Conservation (phyloP, 2,329 filamentous ascomycete genomes). For the Penicillium sp. region DNA sequence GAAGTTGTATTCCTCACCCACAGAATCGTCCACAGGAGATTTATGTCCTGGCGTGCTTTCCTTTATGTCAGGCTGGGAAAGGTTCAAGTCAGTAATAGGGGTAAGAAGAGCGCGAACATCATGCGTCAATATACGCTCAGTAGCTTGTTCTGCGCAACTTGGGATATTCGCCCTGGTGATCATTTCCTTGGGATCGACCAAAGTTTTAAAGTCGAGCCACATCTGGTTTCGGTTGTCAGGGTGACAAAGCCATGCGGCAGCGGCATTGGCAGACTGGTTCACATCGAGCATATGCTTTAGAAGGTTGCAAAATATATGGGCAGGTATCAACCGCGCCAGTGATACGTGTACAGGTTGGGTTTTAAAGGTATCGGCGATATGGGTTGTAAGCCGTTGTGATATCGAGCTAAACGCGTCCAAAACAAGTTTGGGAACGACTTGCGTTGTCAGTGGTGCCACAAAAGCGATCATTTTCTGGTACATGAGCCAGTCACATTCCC, state of each 20-base stretch:
- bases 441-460: slow-evolving; percentile 82
- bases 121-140: slow-evolving; percentile 49
- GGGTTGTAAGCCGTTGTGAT: slow-evolving; percentile 76
- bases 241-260: slow-evolving; percentile 88
- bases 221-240: slow-evolving; percentile 90
- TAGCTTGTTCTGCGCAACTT: slow-evolving; percentile 40
- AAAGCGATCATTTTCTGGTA: slow-evolving; percentile 98
- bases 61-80: slow-evolving; percentile 39
- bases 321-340: slow-evolving; percentile 84
- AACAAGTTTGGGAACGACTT: slow-evolving; percentile 87
- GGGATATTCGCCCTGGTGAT: slow-evolving; percentile 48
- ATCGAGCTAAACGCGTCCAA: slow-evolving; percentile 87
- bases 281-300: slow-evolving; percentile 87
- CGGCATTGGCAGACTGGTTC: slow-evolving; percentile 91
- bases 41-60: slow-evolving; percentile 37
- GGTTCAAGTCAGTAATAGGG: slow-evolving; percentile 42
- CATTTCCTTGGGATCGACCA: slow-evolving; percentile 47
- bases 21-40: slow-evolving; percentile 42
- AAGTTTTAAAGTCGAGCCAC: slow-evolving; percentile 77
- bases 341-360: slow-evolving; percentile 84
- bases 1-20: slow-evolving; percentile 52
- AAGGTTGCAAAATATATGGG: slow-evolving; percentile 84
- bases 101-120: slow-evolving; percentile 50
- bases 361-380: slow-evolving; percentile 84
- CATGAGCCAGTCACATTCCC: slow-evolving; percentile 91